Percentiles rank a stretch among this genome's conserved stretches.
Conservation (phyloP, 1,139 yeast genomes). For the Suhomyces ambrosiae region DNA sequence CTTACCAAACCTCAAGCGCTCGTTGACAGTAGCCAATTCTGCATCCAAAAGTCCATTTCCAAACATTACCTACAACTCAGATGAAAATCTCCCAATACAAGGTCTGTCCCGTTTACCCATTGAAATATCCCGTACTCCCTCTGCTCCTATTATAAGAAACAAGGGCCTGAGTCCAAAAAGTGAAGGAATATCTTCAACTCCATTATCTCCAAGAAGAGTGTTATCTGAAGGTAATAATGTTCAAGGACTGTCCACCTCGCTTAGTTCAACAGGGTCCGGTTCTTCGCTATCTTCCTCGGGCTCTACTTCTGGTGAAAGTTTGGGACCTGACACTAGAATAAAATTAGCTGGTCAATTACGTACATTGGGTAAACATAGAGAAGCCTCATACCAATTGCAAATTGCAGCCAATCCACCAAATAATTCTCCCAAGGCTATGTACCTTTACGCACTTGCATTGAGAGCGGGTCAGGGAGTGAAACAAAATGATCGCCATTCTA, state of each 20-base stretch:
- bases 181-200: too few species aligned
- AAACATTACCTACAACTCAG: constrained; percentile 7
- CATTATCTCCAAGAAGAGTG: constrained; percentile 5
- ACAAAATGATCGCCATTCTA: constrained; percentile 57
- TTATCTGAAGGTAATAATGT: constrained; percentile 10
- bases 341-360: constrained; percentile 56
- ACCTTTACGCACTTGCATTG: constrained; percentile 68
- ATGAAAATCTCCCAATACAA: constrained; percentile 6
- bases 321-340: constrained; percentile 49
- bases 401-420: constrained; percentile 62
- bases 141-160: constrained; percentile 17
- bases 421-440: constrained; percentile 62
- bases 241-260: constrained; percentile 2
- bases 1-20: constrained; percentile 6
- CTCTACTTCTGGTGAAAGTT: constrained; percentile 13
- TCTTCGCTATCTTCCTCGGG: not conserved
- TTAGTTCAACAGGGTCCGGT: not conserved
- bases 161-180: not conserved
- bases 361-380: constrained; percentile 61
- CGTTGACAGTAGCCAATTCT: constrained; percentile 4
- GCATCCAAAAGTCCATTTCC: not conserved
- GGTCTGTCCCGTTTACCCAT: constrained; percentile 2
- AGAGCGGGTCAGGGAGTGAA: constrained; percentile 73
- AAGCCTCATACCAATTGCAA: constrained; percentile 69
- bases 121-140: constrained; percentile 18